Base-by-base conservation (phyloP, 2,329 filamentous ascomycete genomes). In the Penicillium sp. region DNA sequence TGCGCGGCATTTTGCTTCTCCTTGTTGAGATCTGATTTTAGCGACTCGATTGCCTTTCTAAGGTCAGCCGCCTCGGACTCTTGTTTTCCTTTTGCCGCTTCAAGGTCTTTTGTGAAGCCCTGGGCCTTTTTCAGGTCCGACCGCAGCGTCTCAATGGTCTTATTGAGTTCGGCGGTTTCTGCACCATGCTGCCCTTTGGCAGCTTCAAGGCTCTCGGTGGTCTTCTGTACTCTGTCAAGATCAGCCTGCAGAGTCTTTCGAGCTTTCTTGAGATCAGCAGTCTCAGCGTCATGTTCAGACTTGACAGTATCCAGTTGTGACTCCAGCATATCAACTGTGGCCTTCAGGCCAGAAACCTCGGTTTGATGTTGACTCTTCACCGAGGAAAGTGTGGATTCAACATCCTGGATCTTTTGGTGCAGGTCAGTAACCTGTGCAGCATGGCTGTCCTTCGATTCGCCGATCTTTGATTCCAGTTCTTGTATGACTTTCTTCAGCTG, bases 391-490 rank as follows among this genome's bases (percentile, higher is more conserved):
- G 68, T 60, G 11, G 56, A 64, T 67, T 89, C 83, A 7, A 91
- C 73, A 39, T 80, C 79, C 53, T 82, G 83, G 16, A 88, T 79
- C 2, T 79, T 86, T 9, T 79, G 79, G 63, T 81, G 81, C 14
- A 90, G 71, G 55, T 87, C 83, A 4, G 83, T 79, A 44, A 83
- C 77, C 63, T 89, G 84, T 1, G 81, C 82, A 37, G 87, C 85
- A 34, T 79, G 71, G 10, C 84, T 84, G 55, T 81, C 79, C 67
- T 87, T 87, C 39, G 81, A 80, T 80, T 87, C 70, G 14, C 59
- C 68, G 33, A 75, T 61, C 40, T 67, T 64, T 19, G 55, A 64
- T 67, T 89, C 83, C 18, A 90, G 74, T 24, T 81, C 79, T 49
- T 81, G 83, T 21, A 87, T 78, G 1, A 77, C 86, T 10, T 78